Percentiles rank a stretch among this genome's conserved stretches.
phyloP scores from a whole-genome alignment of 352 stramenopile genomes.

The Peronospora destructor region DNA sequence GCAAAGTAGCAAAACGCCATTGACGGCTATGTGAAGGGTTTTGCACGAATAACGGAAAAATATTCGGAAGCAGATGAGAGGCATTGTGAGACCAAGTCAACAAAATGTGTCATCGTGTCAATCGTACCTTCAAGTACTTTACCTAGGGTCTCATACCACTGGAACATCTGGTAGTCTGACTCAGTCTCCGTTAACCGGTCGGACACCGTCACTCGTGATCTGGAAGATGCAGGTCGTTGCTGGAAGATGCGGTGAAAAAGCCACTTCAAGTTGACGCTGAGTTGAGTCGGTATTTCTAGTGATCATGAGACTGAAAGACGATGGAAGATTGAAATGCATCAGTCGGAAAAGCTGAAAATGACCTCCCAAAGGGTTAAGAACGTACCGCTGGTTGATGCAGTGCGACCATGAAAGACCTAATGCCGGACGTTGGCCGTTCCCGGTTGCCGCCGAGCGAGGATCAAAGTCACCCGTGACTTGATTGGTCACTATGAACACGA shows the following conservation, averaged over 20 bases:
- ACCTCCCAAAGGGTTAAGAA: not conserved
- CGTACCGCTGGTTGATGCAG: slow-evolving; percentile 78
- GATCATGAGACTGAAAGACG: slow-evolving; percentile 44
- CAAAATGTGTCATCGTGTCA: slow-evolving; percentile 18
- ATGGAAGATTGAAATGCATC: slow-evolving; percentile 1
- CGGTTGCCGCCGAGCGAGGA: slow-evolving; percentile 11
- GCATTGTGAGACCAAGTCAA: slow-evolving; percentile 17
- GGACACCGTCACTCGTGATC: slow-evolving; percentile 52
- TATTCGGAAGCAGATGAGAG: slow-evolving; percentile 11
- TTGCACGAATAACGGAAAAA: slow-evolving; percentile 12
- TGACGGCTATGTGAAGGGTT: slow-evolving; percentile 9
- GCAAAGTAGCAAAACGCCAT: slow-evolving; percentile 10
- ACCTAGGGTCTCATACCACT: slow-evolving; percentile 11
- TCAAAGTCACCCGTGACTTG: slow-evolving; percentile 73
- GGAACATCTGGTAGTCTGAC: not conserved
- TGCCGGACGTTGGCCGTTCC: slow-evolving; percentile 44
- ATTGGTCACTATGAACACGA: slow-evolving; percentile 73
- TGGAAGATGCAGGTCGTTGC: slow-evolving; percentile 36
- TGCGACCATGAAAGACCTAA: slow-evolving; percentile 76
- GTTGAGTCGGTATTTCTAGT: slow-evolving; percentile 23
- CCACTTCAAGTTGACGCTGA: slow-evolving; percentile 35
- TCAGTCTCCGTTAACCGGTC: slow-evolving; percentile 20
- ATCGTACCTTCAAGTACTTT: slow-evolving; percentile 9
- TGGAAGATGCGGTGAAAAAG: slow-evolving; percentile 53
- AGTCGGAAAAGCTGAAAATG: slow-evolving; percentile 5